A percentile compares a stretch with the other conserved stretches of the same genome.
These are phyloP conservation scores for Fusarium poae DNA, from an alignment of 2,329 filamentous ascomycete species.

Conservation along the genomic window DNA sequence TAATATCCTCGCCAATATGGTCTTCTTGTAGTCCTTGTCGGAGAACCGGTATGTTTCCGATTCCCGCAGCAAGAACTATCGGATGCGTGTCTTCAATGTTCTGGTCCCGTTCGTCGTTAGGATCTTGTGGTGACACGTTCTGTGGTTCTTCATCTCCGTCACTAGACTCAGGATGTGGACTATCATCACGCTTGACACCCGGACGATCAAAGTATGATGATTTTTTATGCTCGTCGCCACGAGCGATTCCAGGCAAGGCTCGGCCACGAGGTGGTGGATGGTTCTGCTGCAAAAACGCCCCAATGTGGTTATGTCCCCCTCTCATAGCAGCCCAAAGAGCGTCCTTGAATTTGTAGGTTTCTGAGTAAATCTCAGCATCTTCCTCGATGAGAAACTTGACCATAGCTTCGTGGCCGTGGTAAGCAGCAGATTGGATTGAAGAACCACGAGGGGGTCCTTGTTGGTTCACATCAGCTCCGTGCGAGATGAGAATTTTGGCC, in stretches of 20 bases:
- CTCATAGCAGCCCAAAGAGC: constrained; percentile 19
- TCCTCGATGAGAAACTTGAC: constrained; percentile 10
- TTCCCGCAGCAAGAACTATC: no score
- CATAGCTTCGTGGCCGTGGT: not conserved
- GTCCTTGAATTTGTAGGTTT: constrained; percentile 6
- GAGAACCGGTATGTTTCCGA: no score
- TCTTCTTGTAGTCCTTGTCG: no score
- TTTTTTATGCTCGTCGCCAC: not conserved
- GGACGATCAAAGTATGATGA: no score
- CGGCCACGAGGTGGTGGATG: not conserved
- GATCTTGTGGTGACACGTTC: no score
- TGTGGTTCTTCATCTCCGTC: no score
- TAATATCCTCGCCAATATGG: no score
- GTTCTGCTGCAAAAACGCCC: not conserved
- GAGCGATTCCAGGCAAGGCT: not conserved
- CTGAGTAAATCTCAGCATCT: not conserved
- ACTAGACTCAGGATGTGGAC: no score
- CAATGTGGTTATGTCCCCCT: constrained; percentile 19
- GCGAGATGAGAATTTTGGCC: constrained; percentile 1
- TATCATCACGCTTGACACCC: no score
- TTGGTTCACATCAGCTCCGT: constrained; percentile 8
- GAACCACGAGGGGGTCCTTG: constrained; percentile 1
- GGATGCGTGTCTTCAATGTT: no score
- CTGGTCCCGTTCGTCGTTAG: no score
- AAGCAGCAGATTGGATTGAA: constrained; percentile 18